phyloP scores from a whole-genome alignment of 2,329 filamentous ascomycete genomes.

The Colletotrichum somersetense region DNA sequence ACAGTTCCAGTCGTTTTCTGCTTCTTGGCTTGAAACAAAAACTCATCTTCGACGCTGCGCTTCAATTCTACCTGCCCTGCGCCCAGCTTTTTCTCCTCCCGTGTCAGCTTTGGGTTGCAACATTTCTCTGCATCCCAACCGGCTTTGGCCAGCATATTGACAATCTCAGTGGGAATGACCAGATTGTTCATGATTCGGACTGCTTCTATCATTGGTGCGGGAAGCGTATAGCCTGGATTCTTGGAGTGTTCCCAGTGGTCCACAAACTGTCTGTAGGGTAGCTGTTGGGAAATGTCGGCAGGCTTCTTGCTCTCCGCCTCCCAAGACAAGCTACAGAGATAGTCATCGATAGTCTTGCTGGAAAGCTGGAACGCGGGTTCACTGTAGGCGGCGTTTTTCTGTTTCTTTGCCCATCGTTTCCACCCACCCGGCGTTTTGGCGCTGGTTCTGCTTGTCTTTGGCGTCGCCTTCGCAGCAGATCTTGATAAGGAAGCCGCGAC shows the following conservation, averaged over 20 bases:
- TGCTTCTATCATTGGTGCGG: conserved; percentile 5
- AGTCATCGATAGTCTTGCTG: neutral
- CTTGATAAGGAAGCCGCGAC: neutral
- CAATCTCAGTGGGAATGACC: neutral
- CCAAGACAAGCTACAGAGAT: neutral
- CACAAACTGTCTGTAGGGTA: neutral
- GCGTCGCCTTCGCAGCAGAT: neutral
- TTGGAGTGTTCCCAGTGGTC: neutral
- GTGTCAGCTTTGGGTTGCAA: conserved; percentile 11
- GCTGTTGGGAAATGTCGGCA: neutral
- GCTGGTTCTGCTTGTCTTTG: neutral
- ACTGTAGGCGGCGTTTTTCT: neutral
- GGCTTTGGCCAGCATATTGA: neutral
- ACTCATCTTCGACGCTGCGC: neutral
- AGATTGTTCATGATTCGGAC: conserved; percentile 9
- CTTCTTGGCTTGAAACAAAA: neutral
- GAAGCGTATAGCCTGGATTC: neutral
- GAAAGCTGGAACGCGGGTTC: neutral
- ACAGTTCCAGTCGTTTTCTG: neutral
- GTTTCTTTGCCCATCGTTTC: conserved; percentile 5
- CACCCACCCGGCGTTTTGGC: neutral
- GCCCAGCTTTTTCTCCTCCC: neutral
- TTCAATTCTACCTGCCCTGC: neutral
- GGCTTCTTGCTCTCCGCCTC: conserved; percentile 1
- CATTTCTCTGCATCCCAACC: conserved; percentile 26